Base-by-base conservation (phyloP, 192 early-diverging fungal genomes). In the Umbelopsis vinacea region DNA sequence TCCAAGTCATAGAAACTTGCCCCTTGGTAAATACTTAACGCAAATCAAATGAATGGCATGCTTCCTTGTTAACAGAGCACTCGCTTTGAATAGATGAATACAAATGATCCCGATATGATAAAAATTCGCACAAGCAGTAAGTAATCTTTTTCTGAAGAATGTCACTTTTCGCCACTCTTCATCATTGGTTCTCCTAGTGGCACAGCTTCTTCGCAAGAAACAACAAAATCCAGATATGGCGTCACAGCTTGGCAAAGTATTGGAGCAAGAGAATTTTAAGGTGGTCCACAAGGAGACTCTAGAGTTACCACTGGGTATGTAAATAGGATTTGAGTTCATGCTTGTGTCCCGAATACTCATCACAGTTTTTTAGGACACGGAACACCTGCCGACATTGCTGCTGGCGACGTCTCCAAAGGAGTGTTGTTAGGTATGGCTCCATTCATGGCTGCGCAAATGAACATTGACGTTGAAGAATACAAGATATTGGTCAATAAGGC, bases 351-450 rank as follows among this genome's bases (percentile, higher is more conserved):
- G 0, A 21, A 2, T 6, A 21, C 17, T 50, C 4, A 50, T 21
- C 6, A n/a, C 15, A 10, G n/a, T n/a, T 50, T 6, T 17, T 17
- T 19, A 50, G 48, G 57, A 3, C 33, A 37, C 6, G 57, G 57
- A 19, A 37, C 57, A 29, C 7, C 33, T 12, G 57, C 57, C 7
- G 57, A 63, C 15, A 63, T 63, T n/a, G 0, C 11, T 0, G 6
- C 29, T 37, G 57, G 57, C 15, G 57, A 63, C 12, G 5, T 19
- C 5, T n/a, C 38, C 17, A 63, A 63, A 33, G 24, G 37, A 19
- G 57, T 63, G 4, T 15, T 63, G 2, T 11, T 63, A 37, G 57
- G 57, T 17, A 63, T 63, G 57, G 57, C 57, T 11, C 57, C 57
- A 5, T 63, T 63, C 19, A 63, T 63, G 57, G 26, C 57, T 35